phyloP scores from a whole-genome alignment of 1,139 yeast genomes.

The Saccharomycopsis hybrid region DNA sequence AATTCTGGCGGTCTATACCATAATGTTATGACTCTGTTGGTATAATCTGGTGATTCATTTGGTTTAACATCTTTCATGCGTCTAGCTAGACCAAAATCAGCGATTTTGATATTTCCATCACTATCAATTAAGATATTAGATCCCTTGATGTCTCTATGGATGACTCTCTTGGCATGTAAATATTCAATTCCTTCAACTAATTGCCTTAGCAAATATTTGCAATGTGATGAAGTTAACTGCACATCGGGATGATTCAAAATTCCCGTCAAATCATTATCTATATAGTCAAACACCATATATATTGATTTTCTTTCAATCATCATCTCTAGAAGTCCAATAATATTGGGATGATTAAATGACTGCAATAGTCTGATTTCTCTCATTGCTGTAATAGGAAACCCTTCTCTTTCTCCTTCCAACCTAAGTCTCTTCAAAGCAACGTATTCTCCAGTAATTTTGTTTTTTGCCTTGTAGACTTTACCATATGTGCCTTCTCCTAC shows the following conservation, averaged over 20 bases:
- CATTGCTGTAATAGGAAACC: conserved; percentile 93
- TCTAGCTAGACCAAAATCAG: conserved; percentile 93
- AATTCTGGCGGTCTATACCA: conserved; percentile 99
- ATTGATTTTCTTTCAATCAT: conserved; percentile 77
- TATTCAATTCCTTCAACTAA: conserved; percentile 75
- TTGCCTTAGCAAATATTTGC: conserved; percentile 73
- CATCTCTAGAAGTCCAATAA: conserved; percentile 79
- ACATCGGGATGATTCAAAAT: conserved; percentile 73
- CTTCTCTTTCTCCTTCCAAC: conserved; percentile 84
- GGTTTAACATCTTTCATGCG: conserved; percentile 51
- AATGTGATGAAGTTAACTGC: conserved; percentile 53
- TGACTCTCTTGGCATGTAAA: conserved; percentile 69
- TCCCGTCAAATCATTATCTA: conserved; percentile 92
- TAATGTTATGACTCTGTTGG: conserved; percentile 88
- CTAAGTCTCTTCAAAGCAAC: conserved; percentile 84
- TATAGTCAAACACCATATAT: conserved; percentile 87
- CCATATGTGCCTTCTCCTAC: conserved; percentile 87
- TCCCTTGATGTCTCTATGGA: conserved; percentile 93
- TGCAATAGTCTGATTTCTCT: conserved; percentile 86
- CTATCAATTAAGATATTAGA: conserved; percentile 77
- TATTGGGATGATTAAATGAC: conserved; percentile 76
- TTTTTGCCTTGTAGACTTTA: conserved; percentile 70
- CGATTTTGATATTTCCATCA: conserved; percentile 70
- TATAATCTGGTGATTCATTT: conserved; percentile 63
- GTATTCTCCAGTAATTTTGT: conserved; percentile 56